A percentile compares a stretch with the other conserved stretches of the same genome.
Evolutionary conservation across 768 basidiomycete species (phyloP).

Genomic region (Tulasnella sp.): DNA sequence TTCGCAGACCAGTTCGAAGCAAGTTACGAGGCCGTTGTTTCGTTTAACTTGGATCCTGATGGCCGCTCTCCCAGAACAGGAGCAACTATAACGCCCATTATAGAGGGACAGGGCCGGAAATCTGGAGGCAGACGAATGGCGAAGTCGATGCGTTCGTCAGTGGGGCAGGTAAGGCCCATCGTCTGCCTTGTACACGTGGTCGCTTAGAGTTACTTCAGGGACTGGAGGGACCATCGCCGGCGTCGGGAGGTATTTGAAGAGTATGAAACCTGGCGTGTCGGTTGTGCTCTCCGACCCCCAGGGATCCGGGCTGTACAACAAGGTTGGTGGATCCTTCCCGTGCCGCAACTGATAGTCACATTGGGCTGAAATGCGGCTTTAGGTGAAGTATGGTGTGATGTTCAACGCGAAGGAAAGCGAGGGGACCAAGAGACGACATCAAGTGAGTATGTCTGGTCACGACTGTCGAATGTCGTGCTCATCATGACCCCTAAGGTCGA

Average conservation of each 20-base stretch:
- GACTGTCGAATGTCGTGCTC: neutral
- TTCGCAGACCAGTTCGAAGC: constrained; percentile 97
- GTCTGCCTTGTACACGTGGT: neutral
- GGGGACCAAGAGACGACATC: constrained; percentile 83
- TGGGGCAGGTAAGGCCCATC: constrained; percentile 64
- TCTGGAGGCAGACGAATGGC: constrained; percentile 86
- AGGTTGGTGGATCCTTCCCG: constrained; percentile 34
- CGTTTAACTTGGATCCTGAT: neutral
- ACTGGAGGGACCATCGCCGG: constrained; percentile 95
- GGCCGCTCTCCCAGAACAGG: constrained; percentile 42
- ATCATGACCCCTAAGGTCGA: constrained; percentile 47
- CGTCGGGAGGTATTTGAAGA: constrained; percentile 65
- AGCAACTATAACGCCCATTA: constrained; percentile 88
- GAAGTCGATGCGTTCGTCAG: constrained; percentile 71
- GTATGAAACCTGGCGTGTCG: constrained; percentile 47
- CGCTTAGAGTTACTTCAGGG: constrained; percentile 33
- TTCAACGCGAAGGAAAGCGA: constrained; percentile 86
- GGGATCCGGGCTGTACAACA: constrained; percentile 91
- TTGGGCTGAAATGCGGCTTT: neutral
- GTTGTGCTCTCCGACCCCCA: constrained; percentile 83
- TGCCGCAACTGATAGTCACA: neutral
- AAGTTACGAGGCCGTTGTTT: neutral
- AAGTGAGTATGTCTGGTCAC: constrained; percentile 25
- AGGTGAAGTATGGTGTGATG: constrained; percentile 91
- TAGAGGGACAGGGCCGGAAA: constrained; percentile 84